Evolutionary conservation across 2,329 filamentous ascomycete genomes (phyloP).

Genomic region (Aspergillus awamori): DNA sequence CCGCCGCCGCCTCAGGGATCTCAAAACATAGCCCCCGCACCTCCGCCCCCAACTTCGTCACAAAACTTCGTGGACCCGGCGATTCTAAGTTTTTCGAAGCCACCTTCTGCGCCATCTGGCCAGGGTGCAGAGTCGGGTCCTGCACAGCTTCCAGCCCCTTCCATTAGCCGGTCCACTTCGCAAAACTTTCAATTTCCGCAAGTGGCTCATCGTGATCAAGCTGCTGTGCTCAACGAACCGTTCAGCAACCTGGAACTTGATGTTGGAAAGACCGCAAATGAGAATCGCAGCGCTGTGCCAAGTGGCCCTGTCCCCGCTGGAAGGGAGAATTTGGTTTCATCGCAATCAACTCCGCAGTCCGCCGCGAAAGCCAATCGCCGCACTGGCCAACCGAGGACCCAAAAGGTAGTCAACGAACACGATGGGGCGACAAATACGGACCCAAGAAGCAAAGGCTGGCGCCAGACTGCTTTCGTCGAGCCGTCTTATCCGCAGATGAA

Average conservation of each 20-base stretch:
- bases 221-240: slow-evolving; percentile 47
- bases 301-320: slow-evolving; percentile 17
- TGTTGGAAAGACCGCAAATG: slow-evolving; percentile 21
- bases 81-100: slow-evolving; percentile 68
- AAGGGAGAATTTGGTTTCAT: slow-evolving; percentile 22
- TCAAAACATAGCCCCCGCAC: slow-evolving; percentile 16
- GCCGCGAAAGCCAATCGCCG: slow-evolving; percentile 49
- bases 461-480: slow-evolving; percentile 67
- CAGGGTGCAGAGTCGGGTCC: slow-evolving; percentile 12
- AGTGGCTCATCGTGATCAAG: slow-evolving; percentile 29
- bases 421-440: slow-evolving; percentile 37
- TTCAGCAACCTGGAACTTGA: slow-evolving; percentile 47
- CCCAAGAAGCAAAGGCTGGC: slow-evolving; percentile 65
- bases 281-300: slow-evolving; percentile 18
- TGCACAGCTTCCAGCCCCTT: slow-evolving; percentile 22
- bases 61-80: slow-evolving; percentile 75
- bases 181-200: slow-evolving; percentile 19
- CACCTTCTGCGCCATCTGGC: slow-evolving; percentile 21
- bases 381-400: slow-evolving; percentile 49
- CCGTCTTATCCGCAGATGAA: slow-evolving; percentile 51
- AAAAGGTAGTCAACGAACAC: slow-evolving; percentile 36
- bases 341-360: slow-evolving; percentile 30
- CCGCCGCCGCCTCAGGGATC: slow-evolving; percentile 22
- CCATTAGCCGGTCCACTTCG: slow-evolving; percentile 32
- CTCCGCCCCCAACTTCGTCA: slow-evolving; percentile 35